These are phyloP conservation scores for Prunus campanulata DNA, from an alignment of 306 rosid species.

Conservation along the genomic window DNA sequence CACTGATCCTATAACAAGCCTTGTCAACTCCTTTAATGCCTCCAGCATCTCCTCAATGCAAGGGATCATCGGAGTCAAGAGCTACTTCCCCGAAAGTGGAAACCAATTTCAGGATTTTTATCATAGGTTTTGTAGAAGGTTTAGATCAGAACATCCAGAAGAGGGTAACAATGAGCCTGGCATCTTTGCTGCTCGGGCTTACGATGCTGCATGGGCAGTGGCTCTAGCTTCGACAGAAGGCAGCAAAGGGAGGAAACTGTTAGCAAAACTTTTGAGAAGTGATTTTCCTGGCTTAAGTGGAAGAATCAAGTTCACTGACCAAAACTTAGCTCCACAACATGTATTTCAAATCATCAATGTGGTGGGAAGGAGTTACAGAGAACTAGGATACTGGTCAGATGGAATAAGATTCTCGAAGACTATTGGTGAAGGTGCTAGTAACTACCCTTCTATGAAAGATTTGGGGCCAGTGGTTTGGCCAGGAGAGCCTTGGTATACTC, in stretches of 20 bases:
- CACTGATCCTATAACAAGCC: slow-evolving; percentile 43
- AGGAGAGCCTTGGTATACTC: slow-evolving; percentile 32
- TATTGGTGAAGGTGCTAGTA: slow-evolving; percentile 1
- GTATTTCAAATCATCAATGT: slow-evolving; percentile 46
- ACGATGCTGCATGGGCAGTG: slow-evolving; percentile 42
- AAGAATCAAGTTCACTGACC: slow-evolving; percentile 16
- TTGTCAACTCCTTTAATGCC: slow-evolving; percentile 46
- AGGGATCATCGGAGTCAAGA: slow-evolving; percentile 49
- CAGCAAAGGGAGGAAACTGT: slow-evolving; percentile 15
- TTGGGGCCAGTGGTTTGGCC: slow-evolving; percentile 46
- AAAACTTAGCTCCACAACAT: slow-evolving; percentile 18
- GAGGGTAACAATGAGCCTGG: slow-evolving; percentile 46
- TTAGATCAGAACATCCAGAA: slow-evolving; percentile 29
- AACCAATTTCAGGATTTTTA: slow-evolving; percentile 18
- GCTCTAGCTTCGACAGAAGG: slow-evolving; percentile 35
- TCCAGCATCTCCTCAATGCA: slow-evolving; percentile 43
- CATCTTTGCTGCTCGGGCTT: slow-evolving; percentile 40
- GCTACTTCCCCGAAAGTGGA: slow-evolving; percentile 24
- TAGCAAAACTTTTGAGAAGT: slow-evolving; percentile 25
- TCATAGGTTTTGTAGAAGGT: slow-evolving; percentile 19
- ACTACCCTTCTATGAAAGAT: slow-evolving; percentile 28
- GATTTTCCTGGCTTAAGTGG: slow-evolving; percentile 34
- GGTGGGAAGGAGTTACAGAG: slow-evolving; percentile 36
- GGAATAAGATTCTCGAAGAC: slow-evolving; percentile 29
- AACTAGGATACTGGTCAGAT: slow-evolving; percentile 53